These are phyloP conservation scores for Eimeria tenella DNA, from an alignment of 169 alveolate genomes.

Conservation along the genomic window DNA sequence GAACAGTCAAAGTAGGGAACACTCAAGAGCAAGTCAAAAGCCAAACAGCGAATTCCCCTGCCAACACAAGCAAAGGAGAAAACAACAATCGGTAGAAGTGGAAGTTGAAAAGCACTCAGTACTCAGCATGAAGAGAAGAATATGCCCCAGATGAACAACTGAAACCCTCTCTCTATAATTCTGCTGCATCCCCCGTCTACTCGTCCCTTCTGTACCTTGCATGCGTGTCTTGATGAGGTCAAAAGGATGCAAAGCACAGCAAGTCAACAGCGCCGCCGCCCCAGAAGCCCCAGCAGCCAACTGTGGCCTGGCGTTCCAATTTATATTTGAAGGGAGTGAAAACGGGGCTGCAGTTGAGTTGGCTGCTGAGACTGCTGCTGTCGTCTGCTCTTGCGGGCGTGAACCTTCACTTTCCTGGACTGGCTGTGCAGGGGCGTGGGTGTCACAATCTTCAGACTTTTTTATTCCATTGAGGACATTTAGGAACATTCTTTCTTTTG, in stretches of 20 bases:
- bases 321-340: neutral
- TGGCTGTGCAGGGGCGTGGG: neutral
- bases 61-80: neutral
- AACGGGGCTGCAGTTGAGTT: slow-evolving; percentile 2
- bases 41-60: neutral
- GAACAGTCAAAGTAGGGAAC: no score
- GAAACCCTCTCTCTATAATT: no score
- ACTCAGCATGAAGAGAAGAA: neutral
- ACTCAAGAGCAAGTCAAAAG: no score
- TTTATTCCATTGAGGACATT: neutral
- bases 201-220: slow-evolving; percentile 74
- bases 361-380: neutral
- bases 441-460: slow-evolving; percentile 4
- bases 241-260: slow-evolving; percentile 78
- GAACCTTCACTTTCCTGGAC: neutral
- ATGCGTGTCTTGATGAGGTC: slow-evolving; percentile 80
- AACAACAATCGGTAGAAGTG: neutral
- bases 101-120: neutral
- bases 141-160: neutral
- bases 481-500: neutral
- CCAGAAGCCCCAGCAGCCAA: slow-evolving; percentile 77
- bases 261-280: slow-evolving; percentile 76
- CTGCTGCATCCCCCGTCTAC: neutral
- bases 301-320: slow-evolving; percentile 22
- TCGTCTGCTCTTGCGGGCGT: neutral